Evolutionary conservation across 257 asterid genomes (phyloP).

Genomic region (Plantago major): DNA sequence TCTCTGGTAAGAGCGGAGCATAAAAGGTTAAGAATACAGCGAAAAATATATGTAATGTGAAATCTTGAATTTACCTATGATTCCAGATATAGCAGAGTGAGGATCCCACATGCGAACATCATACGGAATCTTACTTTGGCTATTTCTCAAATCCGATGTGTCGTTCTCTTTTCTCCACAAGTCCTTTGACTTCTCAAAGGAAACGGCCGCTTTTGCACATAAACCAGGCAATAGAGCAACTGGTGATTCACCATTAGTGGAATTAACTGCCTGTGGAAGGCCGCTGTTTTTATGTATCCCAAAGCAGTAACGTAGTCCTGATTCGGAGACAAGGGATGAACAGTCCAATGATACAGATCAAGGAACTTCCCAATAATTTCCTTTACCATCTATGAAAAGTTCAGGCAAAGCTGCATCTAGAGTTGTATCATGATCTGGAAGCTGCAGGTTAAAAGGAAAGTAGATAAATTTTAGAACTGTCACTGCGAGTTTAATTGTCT

Average conservation of each 20-base stretch:
- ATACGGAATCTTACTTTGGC: constrained; percentile 42
- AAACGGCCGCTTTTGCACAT: constrained; percentile 79
- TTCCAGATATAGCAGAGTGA: constrained; percentile 82
- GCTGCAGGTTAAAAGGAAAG: constrained; percentile 42
- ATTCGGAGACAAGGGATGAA: constrained; percentile 64
- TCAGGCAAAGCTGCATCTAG: constrained; percentile 77
- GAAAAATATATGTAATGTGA: background rate
- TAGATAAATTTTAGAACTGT: background rate
- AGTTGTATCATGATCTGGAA: constrained; percentile 52
- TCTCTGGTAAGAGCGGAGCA: too few relatives aligned
- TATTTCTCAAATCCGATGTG: constrained; percentile 33
- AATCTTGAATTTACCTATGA: constrained; percentile 53
- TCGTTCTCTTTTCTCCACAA: constrained; percentile 77
- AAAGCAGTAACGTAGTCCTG: constrained; percentile 78
- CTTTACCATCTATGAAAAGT: constrained; percentile 70
- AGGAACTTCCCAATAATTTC: constrained; percentile 96
- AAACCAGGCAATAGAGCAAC: constrained; percentile 63
- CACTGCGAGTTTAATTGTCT: background rate
- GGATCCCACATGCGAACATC: constrained; percentile 89
- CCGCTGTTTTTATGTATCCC: constrained; percentile 77
- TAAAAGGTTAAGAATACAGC: too few relatives aligned
- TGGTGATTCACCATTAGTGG: constrained; percentile 44
- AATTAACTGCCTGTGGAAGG: constrained; percentile 42
- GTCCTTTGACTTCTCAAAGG: constrained; percentile 71
- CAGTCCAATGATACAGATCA: constrained; percentile 81